Base-by-base conservation (phyloP, 2,329 filamentous ascomycete genomes). In the Alternaria conjuncta region DNA sequence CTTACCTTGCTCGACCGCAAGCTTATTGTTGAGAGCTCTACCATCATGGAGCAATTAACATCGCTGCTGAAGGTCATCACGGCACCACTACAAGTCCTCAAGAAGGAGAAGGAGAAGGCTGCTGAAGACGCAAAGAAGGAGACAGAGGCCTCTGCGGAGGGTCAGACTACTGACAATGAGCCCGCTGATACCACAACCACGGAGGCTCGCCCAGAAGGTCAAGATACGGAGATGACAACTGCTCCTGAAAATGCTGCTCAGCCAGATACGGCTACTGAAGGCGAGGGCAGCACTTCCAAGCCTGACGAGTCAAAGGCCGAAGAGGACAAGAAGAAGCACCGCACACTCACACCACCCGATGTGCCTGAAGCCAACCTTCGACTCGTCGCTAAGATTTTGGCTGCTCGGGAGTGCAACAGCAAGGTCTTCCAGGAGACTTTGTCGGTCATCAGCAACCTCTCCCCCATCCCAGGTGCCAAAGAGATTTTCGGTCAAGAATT, bases 401-500 rank as follows among this genome's bases (percentile, higher is more conserved):
- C 97, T 46, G 95, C 95, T 66, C 91, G 94, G 53, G 96, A 99
- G 80, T 99, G 96, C 82, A 97, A 93, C 76, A 94, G 93, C 67
- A 97, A 97, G 84, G 98, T 96, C 0, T 99, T 99, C 86, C 92
- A 96, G 77, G 96, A 98, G 80, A 98, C 96, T 1, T 87, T 99
- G 57, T 96, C 95, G 15, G 96, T 96, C n/a, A 97, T 99, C 84
- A 98, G 97, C 83, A 97, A 98, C 75, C 86, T 99, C 46, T 98
- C 94, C 6, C 90, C 92, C 43, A 96, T 99, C 64, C 94, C 95
- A 15, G 93, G 92, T 12, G 94, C 95, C 18, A 96, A 96, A 81
- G 88, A 92, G 57, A 86, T 93, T 11, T 98, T 99, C 78, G 96
- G 96, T n/a, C 90, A 92, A 70, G 95, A 99, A 81, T 86, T 99